Evolutionary conservation across 2,329 filamentous ascomycete species (phyloP).

Genomic region (Epicoccum nigrum): DNA sequence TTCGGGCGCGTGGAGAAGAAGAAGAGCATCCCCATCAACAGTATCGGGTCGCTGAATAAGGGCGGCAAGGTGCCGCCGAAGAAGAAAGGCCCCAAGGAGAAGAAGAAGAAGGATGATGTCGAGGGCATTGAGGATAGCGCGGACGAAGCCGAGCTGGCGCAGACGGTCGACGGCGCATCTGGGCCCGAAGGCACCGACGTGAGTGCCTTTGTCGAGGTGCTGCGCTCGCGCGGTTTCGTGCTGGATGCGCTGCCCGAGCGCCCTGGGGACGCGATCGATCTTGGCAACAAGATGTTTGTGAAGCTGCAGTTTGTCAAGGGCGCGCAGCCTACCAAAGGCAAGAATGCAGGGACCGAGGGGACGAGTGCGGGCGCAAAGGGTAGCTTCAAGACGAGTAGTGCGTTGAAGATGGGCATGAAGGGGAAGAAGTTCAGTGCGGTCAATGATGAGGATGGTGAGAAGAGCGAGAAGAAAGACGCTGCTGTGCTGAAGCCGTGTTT

Average conservation of each 20-base stretch:
- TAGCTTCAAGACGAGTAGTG: conserved; percentile 66
- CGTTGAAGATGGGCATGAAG: conserved; percentile 60
- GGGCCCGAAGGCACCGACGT: conserved; percentile 80
- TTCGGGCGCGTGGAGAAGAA: conserved; percentile 69
- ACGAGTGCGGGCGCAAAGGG: conserved; percentile 48
- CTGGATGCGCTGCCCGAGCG: conserved; percentile 63
- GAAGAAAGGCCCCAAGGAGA: conserved; percentile 49
- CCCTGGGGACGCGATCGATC: conserved; percentile 70
- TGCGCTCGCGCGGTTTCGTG: conserved; percentile 82
- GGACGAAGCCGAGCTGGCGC: conserved; percentile 65
- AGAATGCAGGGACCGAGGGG: conserved; percentile 62
- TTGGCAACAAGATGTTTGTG: conserved; percentile 97
- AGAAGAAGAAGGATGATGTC: conserved; percentile 51
- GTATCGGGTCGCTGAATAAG: conserved; percentile 62
- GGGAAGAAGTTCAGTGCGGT: conserved; percentile 40
- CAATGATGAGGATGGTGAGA: conserved; percentile 57
- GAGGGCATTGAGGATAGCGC: conserved; percentile 57
- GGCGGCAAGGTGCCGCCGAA: conserved; percentile 12
- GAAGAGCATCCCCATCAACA: conserved; percentile 62
- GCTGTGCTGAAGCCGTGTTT: conserved; percentile 92
- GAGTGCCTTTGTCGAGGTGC: conserved; percentile 81
- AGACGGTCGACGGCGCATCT: conserved; percentile 70
- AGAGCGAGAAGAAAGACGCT: conserved; percentile 64
- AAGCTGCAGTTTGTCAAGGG: conserved; percentile 93
- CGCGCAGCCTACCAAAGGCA: conserved; percentile 75